phyloP scores from a whole-genome alignment of 2,329 filamentous ascomycete genomes.

The Neofusicoccum sp. region DNA sequence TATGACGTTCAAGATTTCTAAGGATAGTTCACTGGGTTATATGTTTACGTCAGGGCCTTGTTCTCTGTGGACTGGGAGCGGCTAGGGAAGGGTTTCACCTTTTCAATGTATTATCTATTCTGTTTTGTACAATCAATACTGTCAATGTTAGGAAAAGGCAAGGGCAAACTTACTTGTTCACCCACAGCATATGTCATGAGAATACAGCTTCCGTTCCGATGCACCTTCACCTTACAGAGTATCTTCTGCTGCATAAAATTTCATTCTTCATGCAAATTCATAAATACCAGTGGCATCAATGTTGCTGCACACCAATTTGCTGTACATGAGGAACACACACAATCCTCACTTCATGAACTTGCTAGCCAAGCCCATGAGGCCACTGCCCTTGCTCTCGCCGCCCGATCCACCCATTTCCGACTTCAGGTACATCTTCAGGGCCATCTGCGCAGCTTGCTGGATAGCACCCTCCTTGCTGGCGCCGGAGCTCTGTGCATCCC shows the following conservation, averaged over 20 bases:
- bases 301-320: not conserved
- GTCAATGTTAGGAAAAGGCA: no score
- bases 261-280: slow-evolving; percentile 5
- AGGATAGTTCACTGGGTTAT: not conserved
- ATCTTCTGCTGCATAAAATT: not conserved
- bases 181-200: no score
- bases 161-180: no score
- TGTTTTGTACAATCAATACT: no score
- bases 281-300: not conserved
- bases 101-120: no score
- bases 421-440: slow-evolving; percentile 90
- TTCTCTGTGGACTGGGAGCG: no score
- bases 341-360: slow-evolving; percentile 56
- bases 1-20: not conserved
- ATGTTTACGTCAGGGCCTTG: no score
- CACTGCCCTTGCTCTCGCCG: slow-evolving; percentile 47
- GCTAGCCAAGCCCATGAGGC: slow-evolving; percentile 61
- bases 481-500: slow-evolving; percentile 40
- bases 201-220: no score
- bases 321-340: not conserved
- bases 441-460: slow-evolving; percentile 79
- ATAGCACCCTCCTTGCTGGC: slow-evolving; percentile 81
- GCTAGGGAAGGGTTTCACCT: no score
- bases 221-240: no score
- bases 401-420: slow-evolving; percentile 59